These are phyloP conservation scores for Kwoniella dejecticola DNA, from an alignment of 768 basidiomycete genomes.

Conservation along the genomic window DNA sequence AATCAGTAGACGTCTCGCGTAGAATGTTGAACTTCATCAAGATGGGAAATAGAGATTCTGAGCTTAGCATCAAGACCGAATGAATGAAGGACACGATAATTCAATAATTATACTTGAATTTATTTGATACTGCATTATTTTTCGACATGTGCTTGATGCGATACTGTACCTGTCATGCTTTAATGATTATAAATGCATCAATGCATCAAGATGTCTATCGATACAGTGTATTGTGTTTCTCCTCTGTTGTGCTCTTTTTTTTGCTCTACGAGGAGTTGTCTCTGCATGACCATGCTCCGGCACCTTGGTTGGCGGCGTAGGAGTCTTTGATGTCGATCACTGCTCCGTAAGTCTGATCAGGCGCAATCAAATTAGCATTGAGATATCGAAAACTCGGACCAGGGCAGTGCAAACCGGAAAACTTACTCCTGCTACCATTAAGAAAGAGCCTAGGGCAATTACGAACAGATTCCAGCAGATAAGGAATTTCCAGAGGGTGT, in stretches of 20 bases:
- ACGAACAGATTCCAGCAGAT: slow-evolving; percentile 3
- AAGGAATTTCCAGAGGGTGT: not conserved
- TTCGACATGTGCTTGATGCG: no score
- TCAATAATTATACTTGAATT: no score
- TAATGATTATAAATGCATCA: slow-evolving; percentile 8
- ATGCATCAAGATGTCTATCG: slow-evolving; percentile 2
- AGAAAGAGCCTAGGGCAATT: slow-evolving; percentile 15
- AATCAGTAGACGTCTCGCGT: no score
- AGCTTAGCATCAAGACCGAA: no score
- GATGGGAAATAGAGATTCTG: no score
- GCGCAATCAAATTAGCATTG: not conserved
- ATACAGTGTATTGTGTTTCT: slow-evolving; percentile 1
- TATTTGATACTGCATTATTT: no score
- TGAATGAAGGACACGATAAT: no score
- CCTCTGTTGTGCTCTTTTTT: not conserved
- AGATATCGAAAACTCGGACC: not conserved
- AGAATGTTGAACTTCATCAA: no score
- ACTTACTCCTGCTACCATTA: slow-evolving; percentile 22
- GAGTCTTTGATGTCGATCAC: slow-evolving; percentile 20
- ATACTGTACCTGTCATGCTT: no score
- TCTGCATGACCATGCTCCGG: slow-evolving; percentile 17
- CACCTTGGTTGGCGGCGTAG: slow-evolving; percentile 10
- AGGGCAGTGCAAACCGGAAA: not conserved
- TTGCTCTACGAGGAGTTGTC: slow-evolving; percentile 14
- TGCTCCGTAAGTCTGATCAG: slow-evolving; percentile 15